Percentiles rank a stretch among this genome's conserved stretches.
Conservation (phyloP, 2,329 filamentous ascomycete species). For the Talaromyces verruculosus region DNA sequence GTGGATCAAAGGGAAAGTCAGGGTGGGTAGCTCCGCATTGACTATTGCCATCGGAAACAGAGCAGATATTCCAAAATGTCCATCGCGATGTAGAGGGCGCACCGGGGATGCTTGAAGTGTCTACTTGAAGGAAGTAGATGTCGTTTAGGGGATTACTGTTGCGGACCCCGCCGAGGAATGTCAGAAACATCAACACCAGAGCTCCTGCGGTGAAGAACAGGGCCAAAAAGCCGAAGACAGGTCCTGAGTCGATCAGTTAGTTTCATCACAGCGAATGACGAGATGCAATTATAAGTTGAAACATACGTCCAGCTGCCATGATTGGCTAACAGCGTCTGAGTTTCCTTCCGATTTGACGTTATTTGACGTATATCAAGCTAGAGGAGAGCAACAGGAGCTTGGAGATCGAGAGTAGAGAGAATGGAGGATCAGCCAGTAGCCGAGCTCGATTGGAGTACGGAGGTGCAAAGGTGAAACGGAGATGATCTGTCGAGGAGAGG, state of each 20-base stretch:
- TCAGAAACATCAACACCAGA: conserved; percentile 64
- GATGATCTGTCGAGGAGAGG: not conserved
- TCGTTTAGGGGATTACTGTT: conserved; percentile 62
- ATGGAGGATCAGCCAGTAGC: not conserved
- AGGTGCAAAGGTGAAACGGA: not conserved
- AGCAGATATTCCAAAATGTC: conserved; percentile 88
- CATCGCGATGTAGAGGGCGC: conserved; percentile 71
- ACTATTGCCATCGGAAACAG: conserved; percentile 54
- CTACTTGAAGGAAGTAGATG: conserved; percentile 82
- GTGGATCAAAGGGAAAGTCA: conserved; percentile 64
- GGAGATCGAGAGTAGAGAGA: not conserved
- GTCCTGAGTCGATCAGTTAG: conserved; percentile 44
- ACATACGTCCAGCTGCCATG: conserved; percentile 22
- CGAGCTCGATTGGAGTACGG: not conserved
- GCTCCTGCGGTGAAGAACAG: conserved; percentile 63
- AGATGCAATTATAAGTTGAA: not conserved
- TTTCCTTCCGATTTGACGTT: not conserved
- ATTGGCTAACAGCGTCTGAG: not conserved
- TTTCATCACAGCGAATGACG: not conserved
- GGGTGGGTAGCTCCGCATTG: conserved; percentile 67
- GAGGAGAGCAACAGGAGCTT: not conserved
- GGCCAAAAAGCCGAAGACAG: conserved; percentile 56
- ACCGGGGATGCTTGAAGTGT: conserved; percentile 70
- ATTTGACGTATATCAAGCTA: not conserved
- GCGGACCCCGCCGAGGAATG: conserved; percentile 61